Conservation (phyloP, 192 early-diverging fungal species). For the Obelidium mucronatum region DNA sequence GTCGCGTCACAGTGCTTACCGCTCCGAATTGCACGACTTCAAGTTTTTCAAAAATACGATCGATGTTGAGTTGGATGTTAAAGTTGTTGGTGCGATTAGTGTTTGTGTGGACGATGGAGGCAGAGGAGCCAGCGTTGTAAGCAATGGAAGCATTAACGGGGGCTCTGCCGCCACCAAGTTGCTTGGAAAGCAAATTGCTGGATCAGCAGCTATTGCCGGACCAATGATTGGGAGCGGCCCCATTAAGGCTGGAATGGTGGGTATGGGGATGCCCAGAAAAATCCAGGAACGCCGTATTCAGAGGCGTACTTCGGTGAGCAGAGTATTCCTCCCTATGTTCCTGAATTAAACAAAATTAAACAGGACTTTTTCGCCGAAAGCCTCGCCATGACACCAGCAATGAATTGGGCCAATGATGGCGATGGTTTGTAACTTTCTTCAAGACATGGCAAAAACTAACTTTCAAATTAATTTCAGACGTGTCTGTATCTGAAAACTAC, state of each 20-base stretch:
- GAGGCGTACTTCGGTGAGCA: conserved; percentile 46
- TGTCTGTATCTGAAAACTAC: no score
- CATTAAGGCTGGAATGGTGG: conserved; percentile 35
- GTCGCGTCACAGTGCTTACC: conserved; percentile 56
- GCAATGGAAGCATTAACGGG: neutral
- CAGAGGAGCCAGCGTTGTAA: neutral
- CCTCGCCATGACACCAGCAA: conserved; percentile 34
- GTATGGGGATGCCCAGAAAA: conserved; percentile 42
- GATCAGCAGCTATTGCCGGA: neutral
- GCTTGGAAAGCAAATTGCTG: neutral
- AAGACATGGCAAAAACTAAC: no score
- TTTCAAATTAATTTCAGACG: no score
- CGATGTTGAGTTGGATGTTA: conserved; percentile 66
- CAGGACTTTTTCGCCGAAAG: conserved; percentile 57
- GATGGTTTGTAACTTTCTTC: conserved; percentile 23
- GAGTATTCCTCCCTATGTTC: no score
- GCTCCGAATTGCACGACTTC: conserved; percentile 64
- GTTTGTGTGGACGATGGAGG: conserved; percentile 29
- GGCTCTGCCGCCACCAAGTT: neutral
- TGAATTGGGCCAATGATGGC: conserved; percentile 22
- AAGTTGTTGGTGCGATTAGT: conserved; percentile 49
- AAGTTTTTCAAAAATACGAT: conserved; percentile 58
- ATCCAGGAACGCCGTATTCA: conserved; percentile 35
- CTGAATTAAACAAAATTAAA: neutral
- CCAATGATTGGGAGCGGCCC: neutral